phyloP scores from a whole-genome alignment of 2,329 filamentous ascomycete species.

The Botryotinia convoluta region DNA sequence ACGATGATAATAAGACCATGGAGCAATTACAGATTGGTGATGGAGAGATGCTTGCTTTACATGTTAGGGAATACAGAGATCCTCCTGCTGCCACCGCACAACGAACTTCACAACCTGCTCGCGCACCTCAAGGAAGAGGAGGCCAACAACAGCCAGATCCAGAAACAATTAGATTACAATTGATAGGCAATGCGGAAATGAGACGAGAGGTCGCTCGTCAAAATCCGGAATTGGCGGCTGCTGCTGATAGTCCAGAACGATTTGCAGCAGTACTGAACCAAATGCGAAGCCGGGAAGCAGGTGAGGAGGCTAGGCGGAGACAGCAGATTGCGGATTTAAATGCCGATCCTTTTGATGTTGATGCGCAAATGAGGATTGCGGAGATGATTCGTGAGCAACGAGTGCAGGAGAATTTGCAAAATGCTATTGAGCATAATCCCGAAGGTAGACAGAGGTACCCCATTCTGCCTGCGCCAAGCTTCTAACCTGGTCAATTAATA shows the following conservation, averaged over 20 bases:
- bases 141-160: constrained; percentile 56
- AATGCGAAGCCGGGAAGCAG: constrained; percentile 67
- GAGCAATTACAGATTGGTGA: constrained; percentile 77
- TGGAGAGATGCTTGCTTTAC: constrained; percentile 88
- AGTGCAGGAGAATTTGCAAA: constrained; percentile 93
- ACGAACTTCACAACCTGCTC: constrained; percentile 33
- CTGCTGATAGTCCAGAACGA: constrained; percentile 69
- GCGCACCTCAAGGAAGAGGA: constrained; percentile 38
- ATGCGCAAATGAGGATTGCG: constrained; percentile 88
- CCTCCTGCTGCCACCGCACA: constrained; percentile 41
- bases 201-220: constrained; percentile 68
- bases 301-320: constrained; percentile 73
- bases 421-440: constrained; percentile 94
- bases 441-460: constrained; percentile 64
- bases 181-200: constrained; percentile 74
- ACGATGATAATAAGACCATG: constrained; percentile 75
- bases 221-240: constrained; percentile 73
- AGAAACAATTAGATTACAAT: constrained; percentile 78
- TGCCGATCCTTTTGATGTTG: constrained; percentile 89
- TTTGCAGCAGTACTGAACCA: constrained; percentile 72
- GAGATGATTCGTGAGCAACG: constrained; percentile 95
- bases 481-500: constrained; percentile 41
- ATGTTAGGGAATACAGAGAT: constrained; percentile 63
- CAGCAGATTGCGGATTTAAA: constrained; percentile 83
- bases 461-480: not conserved